Conservation (phyloP, 495 filamentous ascomycete genomes). For the Xylaria curta region DNA sequence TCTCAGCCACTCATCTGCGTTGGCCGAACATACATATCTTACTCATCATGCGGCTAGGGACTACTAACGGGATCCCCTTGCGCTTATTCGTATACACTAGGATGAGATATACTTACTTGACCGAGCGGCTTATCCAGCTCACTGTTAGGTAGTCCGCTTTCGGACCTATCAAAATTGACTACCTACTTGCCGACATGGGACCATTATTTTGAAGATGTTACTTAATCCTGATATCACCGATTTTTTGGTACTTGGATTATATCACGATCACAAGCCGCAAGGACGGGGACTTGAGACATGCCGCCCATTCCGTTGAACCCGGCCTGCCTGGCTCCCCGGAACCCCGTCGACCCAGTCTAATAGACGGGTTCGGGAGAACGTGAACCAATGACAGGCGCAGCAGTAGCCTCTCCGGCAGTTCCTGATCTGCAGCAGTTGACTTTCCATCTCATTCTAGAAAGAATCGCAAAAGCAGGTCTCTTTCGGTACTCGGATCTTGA, state of each 20-base stretch:
- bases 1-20: slow-evolving; percentile 20
- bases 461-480: background rate
- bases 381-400: slow-evolving; percentile 19
- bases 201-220: background rate
- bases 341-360: slow-evolving; percentile 1
- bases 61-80: slow-evolving; percentile 10
- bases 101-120: slow-evolving; percentile 3
- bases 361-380: slow-evolving; percentile 9
- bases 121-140: background rate
- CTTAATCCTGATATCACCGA: background rate
- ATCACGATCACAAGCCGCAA: background rate
- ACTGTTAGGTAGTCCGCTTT: background rate
- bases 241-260: too few species aligned
- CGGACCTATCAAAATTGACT: slow-evolving; percentile 15
- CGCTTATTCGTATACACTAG: background rate
- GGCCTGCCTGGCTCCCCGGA: slow-evolving; percentile 11
- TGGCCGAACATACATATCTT: slow-evolving; percentile 17
- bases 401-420: slow-evolving; percentile 13
- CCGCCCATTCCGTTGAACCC: slow-evolving; percentile 10
- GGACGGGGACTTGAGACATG: background rate
- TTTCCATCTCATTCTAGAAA: slow-evolving; percentile 23
- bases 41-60: slow-evolving; percentile 26
- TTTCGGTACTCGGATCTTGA: background rate
- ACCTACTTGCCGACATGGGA: background rate
- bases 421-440: slow-evolving; percentile 9